Evolutionary conservation across 495 filamentous ascomycete species (phyloP).

Genomic region (Aspergillus ostianus): DNA sequence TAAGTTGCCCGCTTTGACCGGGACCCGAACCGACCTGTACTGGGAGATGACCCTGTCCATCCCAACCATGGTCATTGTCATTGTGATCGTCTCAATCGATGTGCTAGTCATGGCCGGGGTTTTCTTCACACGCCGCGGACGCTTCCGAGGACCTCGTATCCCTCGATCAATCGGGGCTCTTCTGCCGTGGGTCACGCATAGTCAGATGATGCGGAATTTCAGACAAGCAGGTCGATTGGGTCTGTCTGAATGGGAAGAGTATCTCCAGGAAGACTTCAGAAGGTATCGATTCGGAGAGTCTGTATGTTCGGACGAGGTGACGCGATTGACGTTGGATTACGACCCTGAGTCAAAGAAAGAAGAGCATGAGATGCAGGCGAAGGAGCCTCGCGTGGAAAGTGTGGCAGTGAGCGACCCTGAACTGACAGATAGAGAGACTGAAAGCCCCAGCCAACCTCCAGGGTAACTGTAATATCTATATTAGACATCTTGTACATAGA

Average conservation of each 20-base stretch:
- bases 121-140: constrained; percentile 16
- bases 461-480: too few relatives aligned
- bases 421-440: background rate
- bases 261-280: background rate
- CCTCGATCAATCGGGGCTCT: constrained; percentile 24
- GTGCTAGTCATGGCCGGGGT: constrained; percentile 15
- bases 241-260: background rate
- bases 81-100: constrained; percentile 24
- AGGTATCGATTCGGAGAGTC: background rate
- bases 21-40: background rate
- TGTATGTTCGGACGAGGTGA: background rate
- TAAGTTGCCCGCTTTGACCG: background rate
- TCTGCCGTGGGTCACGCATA: constrained; percentile 25
- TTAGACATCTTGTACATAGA: too few relatives aligned
- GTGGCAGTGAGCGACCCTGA: background rate
- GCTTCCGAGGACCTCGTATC: constrained; percentile 21
- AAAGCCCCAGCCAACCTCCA: background rate
- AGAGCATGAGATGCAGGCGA: background rate
- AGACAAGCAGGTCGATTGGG: background rate
- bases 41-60: constrained; percentile 23
- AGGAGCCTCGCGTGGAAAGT: background rate
- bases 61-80: constrained; percentile 19
- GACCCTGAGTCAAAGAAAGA: background rate
- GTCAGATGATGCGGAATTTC: constrained; percentile 18
- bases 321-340: background rate